These are phyloP conservation scores for Mangifera indica DNA, from an alignment of 345 rosid genomes.

Conservation along the genomic window DNA sequence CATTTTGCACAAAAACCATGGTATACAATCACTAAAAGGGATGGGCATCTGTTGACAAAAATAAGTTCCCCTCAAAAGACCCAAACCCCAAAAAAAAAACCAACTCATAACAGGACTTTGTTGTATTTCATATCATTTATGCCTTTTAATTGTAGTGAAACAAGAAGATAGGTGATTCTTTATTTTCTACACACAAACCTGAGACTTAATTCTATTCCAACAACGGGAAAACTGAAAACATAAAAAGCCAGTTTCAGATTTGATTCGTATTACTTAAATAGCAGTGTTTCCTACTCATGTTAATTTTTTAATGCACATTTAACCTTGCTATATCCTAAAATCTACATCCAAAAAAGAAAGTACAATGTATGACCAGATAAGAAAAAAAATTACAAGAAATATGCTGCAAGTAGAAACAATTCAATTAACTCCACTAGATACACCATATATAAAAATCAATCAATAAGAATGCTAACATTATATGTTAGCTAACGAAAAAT, in stretches of 20 bases:
- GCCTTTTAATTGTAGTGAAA: neutral
- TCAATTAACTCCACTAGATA: too few relatives aligned
- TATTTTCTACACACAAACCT: too few relatives aligned
- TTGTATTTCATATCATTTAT: too few relatives aligned
- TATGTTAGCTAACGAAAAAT: neutral
- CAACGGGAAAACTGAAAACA: neutral
- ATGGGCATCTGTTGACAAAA: neutral
- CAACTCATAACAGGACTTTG: too few relatives aligned
- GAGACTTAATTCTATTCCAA: neutral
- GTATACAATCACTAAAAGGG: neutral
- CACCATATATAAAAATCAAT: neutral
- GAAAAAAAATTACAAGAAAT: too few relatives aligned
- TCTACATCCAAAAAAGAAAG: neutral
- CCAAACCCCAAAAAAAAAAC: too few relatives aligned
- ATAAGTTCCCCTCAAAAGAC: neutral
- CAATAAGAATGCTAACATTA: neutral
- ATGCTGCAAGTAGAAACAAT: too few relatives aligned
- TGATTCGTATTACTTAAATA: neutral
- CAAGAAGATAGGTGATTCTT: neutral
- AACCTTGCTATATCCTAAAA: neutral
- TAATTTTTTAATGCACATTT: neutral
- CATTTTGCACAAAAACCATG: neutral
- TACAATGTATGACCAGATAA: too few relatives aligned
- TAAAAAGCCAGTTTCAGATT: neutral
- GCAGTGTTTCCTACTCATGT: neutral